Base-by-base conservation (phyloP, 2,329 filamentous ascomycete genomes). In the Akanthomyces muscarius region DNA sequence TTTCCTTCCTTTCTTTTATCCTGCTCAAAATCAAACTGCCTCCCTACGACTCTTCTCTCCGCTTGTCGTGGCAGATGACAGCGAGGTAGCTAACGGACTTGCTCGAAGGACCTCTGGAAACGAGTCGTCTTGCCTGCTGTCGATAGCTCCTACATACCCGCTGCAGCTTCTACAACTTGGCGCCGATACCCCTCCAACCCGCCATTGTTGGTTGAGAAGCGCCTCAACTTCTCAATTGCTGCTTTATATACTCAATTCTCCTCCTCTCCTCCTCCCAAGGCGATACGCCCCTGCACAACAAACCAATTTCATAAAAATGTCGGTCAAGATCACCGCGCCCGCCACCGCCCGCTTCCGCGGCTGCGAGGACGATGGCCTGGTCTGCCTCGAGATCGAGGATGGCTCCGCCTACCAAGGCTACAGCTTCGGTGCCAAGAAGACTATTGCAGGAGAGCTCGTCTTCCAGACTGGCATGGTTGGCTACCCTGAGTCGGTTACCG, bases 391-490 rank as follows among this genome's bases (percentile, higher is more conserved):
- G 82, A 88, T 99, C 69, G 85, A 95, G 77, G 93, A 98, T 82
- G 92, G 93, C 77, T 87, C 89, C 64, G 86, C 92, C 73, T 96
- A 92, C 83, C 91, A 96, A 75, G 95, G 95, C 70, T 92, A 91
- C 82, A 97, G 92, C 84, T 99, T 99, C 75, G 95, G 95, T 78
- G 93, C 94, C 67, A 84, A 91, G 73, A 97, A 93, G 85, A 97
- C 91, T 80, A 87, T 96, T 72, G 90, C 94, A 68, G 95, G 95
- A 76, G 95, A 99, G 83, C 84, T 99, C 75, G 95, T 99, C 79
- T 99, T 99, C 82, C 94, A 98, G 84, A 99, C 95, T 64, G 95
- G 95, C 78, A 97, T 98, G 93, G 95, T 98, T 70, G 95, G 95
- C 73, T 99, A 99, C 76, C 93, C 95, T 48, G 95, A 99, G 82